Base-by-base conservation (phyloP, 768 basidiomycete genomes). In the Lanmaoa rubissima region DNA sequence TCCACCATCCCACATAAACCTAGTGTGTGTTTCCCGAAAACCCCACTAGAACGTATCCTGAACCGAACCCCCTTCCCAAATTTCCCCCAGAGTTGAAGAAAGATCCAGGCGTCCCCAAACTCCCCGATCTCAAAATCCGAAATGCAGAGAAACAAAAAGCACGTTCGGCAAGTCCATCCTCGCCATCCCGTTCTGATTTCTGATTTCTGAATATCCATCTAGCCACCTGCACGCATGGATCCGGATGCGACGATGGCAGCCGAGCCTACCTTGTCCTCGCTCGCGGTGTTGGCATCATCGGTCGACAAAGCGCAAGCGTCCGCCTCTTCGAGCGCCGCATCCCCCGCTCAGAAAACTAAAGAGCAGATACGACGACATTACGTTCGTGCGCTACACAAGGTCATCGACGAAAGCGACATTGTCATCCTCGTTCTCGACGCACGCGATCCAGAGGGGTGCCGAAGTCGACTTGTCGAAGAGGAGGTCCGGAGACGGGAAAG, bases 351-450 rank as follows among this genome's bases (percentile, higher is more conserved):
- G 36, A 87, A 81, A 68, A 87, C 84, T 8, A 88, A 81, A 61
- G 86, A 89, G 62, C 88, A 90, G 60, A 68, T 85, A 28, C 82
- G 87, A 32, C 80, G 82, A 53, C 81, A 91, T 63, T 92, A 93
- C 65, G 75, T 95, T 46, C 84, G 89, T 39, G 80, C 88, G 1
- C 73, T 98, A 24, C 86, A 93, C 73, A 94, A 91, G 74, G 96
- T 99, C 44, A 88, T 98, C 57, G 94, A 97, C 61, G 81, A 94
- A 66, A 88, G 90, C 61, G 95, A 98, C 68, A 90, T 99, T 34
- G 74, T 98, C 49, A 79, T 98, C 44, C 87, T 90, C 36, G 91
- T 93, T 0, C 79, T 98, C 16, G 97, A 98, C 74, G 95, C 95
- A 1, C 79, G 96, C 40, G 96, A 98, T 76, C 96, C 97, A 2